Evolutionary conservation across 306 rosid species (phyloP).

Genomic region (Castanopsis chinensis): DNA sequence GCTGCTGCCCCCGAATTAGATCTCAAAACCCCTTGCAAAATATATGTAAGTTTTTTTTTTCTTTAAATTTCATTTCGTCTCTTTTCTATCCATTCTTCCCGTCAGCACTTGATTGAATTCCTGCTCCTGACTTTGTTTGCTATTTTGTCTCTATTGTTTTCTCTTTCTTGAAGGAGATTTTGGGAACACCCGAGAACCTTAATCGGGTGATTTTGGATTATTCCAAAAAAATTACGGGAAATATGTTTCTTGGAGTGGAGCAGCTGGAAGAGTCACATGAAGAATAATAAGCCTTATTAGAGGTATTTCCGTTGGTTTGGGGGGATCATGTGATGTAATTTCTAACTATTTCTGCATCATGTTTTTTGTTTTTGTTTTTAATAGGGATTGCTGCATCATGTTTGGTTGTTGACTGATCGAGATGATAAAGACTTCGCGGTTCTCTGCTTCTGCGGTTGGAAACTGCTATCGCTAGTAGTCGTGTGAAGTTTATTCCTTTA

Average conservation of each 20-base stretch:
- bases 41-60: constrained; percentile 14
- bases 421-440: background rate
- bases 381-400: background rate
- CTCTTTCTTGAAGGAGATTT: constrained; percentile 4
- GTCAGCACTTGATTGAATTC: background rate
- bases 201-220: background rate
- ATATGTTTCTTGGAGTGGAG: background rate
- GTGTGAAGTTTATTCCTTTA: background rate
- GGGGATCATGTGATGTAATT: background rate
- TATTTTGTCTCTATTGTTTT: background rate
- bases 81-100: background rate
- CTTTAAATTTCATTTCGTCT: background rate
- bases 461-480: background rate
- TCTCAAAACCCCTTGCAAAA: background rate
- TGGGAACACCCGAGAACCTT: constrained; percentile 4
- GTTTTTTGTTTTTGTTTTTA: background rate
- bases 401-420: background rate
- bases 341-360: background rate
- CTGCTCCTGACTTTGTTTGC: background rate
- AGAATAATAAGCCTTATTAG: background rate
- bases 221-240: no score
- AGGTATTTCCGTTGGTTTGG: background rate
- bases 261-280: background rate
- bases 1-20: constrained; percentile 5
- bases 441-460: background rate